phyloP scores from a whole-genome alignment of 805 yeast species.

The Teunomyces stri region DNA sequence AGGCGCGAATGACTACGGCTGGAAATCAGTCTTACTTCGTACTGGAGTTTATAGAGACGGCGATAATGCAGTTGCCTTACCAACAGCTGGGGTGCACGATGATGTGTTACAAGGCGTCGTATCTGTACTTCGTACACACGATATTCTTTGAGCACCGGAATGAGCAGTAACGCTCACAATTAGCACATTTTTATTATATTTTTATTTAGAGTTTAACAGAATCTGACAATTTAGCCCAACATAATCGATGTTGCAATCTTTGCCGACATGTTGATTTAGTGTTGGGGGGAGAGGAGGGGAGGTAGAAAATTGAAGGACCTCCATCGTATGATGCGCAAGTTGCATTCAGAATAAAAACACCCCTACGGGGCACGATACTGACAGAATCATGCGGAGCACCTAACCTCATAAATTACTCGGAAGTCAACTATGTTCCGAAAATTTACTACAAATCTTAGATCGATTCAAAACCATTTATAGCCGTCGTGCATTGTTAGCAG shows the following conservation, averaged over 20 bases:
- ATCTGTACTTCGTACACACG: slow-evolving; percentile 15
- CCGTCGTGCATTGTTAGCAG: not conserved
- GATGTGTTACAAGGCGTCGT: slow-evolving; percentile 47
- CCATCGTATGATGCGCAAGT: not conserved
- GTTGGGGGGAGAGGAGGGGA: not conserved
- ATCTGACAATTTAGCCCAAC: not conserved
- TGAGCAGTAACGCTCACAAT: not conserved
- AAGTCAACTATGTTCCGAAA: not conserved
- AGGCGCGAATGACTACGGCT: slow-evolving; percentile 85
- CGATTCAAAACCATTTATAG: not conserved
- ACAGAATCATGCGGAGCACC: not conserved
- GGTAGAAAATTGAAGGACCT: not conserved
- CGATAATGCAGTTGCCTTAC: slow-evolving; percentile 47
- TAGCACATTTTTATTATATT: not conserved
- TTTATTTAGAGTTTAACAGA: not conserved
- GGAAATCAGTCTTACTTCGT: slow-evolving; percentile 81
- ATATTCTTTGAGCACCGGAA: not conserved
- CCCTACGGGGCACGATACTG: not conserved
- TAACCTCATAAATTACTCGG: not conserved
- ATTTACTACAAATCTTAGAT: not conserved
- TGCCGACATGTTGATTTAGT: not conserved
- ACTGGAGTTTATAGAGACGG: slow-evolving; percentile 83
- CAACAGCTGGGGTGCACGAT: slow-evolving; percentile 49
- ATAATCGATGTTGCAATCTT: slow-evolving; percentile 1
- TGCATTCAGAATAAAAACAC: not conserved